Conservation (phyloP, 2,329 filamentous ascomycete genomes). For the Aspergillus sp. region DNA sequence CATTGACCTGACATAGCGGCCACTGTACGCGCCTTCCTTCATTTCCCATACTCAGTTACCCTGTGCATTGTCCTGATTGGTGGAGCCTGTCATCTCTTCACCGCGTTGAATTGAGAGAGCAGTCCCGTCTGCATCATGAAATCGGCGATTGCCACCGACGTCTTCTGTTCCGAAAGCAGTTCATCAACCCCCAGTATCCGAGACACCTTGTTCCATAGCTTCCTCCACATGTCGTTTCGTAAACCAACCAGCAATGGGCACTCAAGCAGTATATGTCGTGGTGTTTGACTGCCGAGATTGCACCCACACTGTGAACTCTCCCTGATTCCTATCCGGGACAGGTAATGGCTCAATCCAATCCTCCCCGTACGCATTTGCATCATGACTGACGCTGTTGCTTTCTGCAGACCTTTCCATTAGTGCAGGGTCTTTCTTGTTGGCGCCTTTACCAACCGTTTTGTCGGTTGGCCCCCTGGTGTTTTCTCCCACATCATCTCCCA, state of each 20-base stretch:
- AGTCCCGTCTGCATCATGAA: constrained; percentile 9
- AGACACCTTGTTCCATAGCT: neutral
- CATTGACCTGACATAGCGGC: too few species aligned
- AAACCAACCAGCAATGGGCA: constrained; percentile 2
- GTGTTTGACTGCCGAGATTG: constrained; percentile 7
- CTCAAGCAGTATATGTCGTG: constrained; percentile 3
- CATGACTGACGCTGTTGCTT: neutral
- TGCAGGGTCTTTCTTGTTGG: too few species aligned
- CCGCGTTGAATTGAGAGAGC: constrained; percentile 8
- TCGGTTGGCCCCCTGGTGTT: neutral
- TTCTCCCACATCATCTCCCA: neutral
- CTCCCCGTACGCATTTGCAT: too few species aligned
- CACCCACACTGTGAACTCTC: neutral
- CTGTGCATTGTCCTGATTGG: too few species aligned
- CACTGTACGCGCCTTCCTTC: too few species aligned
- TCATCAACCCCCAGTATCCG: neutral
- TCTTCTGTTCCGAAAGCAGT: constrained; percentile 4
- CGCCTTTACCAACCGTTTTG: neutral
- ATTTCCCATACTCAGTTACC: too few species aligned
- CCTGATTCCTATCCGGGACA: neutral
- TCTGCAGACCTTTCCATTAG: neutral
- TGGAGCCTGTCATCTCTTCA: too few species aligned
- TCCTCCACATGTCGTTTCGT: constrained; percentile 1
- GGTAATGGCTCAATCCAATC: too few species aligned
- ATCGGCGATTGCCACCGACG: constrained; percentile 5